Evolutionary conservation across 495 filamentous ascomycete genomes (phyloP).

Genomic region (Bacidia gigantensis): DNA sequence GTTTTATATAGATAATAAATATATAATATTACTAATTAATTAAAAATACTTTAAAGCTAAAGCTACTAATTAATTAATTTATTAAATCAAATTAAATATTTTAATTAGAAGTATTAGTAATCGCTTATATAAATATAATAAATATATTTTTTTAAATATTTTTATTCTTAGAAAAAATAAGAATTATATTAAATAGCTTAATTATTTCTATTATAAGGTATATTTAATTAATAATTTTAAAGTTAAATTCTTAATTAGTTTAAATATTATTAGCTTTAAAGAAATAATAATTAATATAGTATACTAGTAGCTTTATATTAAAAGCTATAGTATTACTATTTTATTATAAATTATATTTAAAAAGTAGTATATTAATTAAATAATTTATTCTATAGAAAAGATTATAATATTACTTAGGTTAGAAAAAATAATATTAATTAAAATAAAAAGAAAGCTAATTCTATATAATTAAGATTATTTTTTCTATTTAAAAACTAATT

Average conservation of each 20-base stretch:
- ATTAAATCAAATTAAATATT: not conserved
- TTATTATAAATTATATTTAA: not conserved
- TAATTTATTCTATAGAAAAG: constrained; percentile 1
- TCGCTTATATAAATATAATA: not conserved
- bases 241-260: not conserved
- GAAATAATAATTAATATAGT: not conserved
- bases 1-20: too few species aligned
- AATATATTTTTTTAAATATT: not conserved
- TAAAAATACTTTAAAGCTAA: not conserved
- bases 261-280: not conserved
- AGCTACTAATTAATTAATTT: not conserved
- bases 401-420: not conserved
- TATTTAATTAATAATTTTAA: not conserved
- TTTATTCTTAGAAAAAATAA: not conserved
- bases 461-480: too few species aligned
- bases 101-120: not conserved
- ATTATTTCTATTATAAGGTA: not conserved
- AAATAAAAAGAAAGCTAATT: not conserved
- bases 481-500: too few species aligned
- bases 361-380: not conserved
- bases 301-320: not conserved
- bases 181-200: not conserved
- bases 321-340: not conserved
- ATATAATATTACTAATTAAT: too few species aligned
- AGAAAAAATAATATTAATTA: not conserved